Conservation (phyloP, 2,329 filamentous ascomycete genomes). For the Fulvia fulva region DNA sequence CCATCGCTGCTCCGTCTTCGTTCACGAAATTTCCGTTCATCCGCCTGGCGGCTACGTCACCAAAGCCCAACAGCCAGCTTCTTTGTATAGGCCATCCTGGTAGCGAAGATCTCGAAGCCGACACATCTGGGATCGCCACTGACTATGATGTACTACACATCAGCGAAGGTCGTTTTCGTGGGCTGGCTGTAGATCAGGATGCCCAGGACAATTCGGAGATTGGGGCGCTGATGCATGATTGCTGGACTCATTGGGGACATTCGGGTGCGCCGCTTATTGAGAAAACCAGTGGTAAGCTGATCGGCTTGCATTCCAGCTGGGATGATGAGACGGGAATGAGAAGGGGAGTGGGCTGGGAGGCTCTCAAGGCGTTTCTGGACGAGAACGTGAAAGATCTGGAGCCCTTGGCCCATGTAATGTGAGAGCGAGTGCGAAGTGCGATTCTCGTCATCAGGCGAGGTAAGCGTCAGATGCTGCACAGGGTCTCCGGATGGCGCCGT, state of each 20-base stretch:
- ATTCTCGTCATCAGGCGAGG: background rate
- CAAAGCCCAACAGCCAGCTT: slow-evolving; percentile 21
- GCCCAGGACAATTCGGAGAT: slow-evolving; percentile 51
- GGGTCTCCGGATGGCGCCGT: background rate
- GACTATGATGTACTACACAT: slow-evolving; percentile 48
- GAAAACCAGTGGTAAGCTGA: slow-evolving; percentile 36
- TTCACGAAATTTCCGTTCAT: slow-evolving; percentile 21
- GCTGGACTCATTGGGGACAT: slow-evolving; percentile 58
- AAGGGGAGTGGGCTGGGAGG: slow-evolving; percentile 47
- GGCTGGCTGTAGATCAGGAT: slow-evolving; percentile 39
- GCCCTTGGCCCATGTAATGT: too few species aligned
- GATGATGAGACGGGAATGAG: slow-evolving; percentile 51
- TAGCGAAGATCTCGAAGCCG: slow-evolving; percentile 44
- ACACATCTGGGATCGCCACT: slow-evolving; percentile 34
- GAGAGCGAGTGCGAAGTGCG: too few species aligned
- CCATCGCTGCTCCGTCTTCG: slow-evolving; percentile 33
- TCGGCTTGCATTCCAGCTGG: slow-evolving; percentile 54
- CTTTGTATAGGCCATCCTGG: slow-evolving; percentile 43
- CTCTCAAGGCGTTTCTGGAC: slow-evolving; percentile 41
- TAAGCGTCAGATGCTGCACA: background rate
- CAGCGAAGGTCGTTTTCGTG: slow-evolving; percentile 43
- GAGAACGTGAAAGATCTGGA: background rate
- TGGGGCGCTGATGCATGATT: slow-evolving; percentile 50
- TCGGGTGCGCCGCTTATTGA: slow-evolving; percentile 50
- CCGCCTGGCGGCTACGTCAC: slow-evolving; percentile 6